Percentiles rank a stretch among this genome's conserved stretches.
These are phyloP conservation scores for Clausena lansium DNA, from an alignment of 345 rosid species.

Conservation along the genomic window DNA sequence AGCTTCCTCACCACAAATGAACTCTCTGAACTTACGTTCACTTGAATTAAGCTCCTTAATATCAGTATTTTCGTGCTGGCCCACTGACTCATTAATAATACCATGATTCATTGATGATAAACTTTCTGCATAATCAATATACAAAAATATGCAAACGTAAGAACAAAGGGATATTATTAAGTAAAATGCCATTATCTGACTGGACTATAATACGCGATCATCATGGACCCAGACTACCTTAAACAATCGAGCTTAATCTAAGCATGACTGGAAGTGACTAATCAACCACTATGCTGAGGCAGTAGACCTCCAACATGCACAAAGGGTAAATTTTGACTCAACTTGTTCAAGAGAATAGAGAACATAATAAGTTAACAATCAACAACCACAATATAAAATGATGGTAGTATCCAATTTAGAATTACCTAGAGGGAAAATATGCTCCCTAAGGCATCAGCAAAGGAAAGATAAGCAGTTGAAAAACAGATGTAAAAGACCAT, in stretches of 20 bases:
- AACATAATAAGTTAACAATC: not conserved
- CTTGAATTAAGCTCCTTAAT: slow-evolving; percentile 35
- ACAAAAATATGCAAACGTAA: slow-evolving; percentile 1
- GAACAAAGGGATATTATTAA: slow-evolving; percentile 2
- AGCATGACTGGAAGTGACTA: not conserved
- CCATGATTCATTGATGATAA: slow-evolving; percentile 34
- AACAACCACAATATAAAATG: not conserved
- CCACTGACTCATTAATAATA: slow-evolving; percentile 26
- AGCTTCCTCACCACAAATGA: slow-evolving; percentile 90
- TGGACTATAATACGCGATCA: not conserved
- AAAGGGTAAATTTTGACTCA: not conserved
- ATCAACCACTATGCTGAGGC: not conserved
- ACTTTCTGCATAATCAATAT: slow-evolving; percentile 43
- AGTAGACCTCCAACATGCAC: not conserved
- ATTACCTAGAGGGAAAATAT: not conserved
- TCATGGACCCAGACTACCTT: not conserved
- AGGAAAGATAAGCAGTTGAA: not conserved
- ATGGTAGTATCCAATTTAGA: not conserved
- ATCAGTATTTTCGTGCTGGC: slow-evolving; percentile 31
- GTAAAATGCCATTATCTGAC: not conserved
- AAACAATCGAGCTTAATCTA: not conserved
- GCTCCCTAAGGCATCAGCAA: not conserved
- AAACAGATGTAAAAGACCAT: not conserved
- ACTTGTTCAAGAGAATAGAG: not conserved
- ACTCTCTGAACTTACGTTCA: slow-evolving; percentile 46